Percentiles rank a stretch among this genome's conserved stretches.
phyloP scores from a whole-genome alignment of 2,329 filamentous ascomycete genomes.

The Penicillium italicum region DNA sequence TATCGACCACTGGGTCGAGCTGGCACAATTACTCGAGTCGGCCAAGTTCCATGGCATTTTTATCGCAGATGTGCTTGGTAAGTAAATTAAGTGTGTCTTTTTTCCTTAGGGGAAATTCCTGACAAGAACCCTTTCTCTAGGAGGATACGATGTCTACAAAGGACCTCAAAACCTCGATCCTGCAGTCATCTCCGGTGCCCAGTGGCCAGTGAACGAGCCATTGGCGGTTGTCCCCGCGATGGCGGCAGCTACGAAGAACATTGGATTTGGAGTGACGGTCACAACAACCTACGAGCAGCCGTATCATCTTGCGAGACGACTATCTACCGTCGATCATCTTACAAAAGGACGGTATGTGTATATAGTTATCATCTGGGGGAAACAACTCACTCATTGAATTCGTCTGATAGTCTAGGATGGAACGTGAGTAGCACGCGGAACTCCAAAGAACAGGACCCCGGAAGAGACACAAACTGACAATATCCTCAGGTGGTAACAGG shows the following conservation, averaged over 20 bases:
- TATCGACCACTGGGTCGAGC: constrained; percentile 58
- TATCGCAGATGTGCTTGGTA: constrained; percentile 62
- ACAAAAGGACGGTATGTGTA: constrained; percentile 54
- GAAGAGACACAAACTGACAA: not conserved
- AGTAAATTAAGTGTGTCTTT: not conserved
- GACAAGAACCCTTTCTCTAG: constrained; percentile 27
- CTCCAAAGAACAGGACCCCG: rapidly evolving
- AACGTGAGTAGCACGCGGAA: constrained; percentile 41
- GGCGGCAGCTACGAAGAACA: constrained; percentile 63
- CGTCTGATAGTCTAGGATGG: constrained; percentile 49
- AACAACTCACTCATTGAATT: not conserved
- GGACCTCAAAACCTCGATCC: constrained; percentile 58
- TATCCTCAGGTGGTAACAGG: constrained; percentile 58
- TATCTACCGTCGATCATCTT: constrained; percentile 65
- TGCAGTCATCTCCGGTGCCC: constrained; percentile 59
- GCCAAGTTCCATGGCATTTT: constrained; percentile 65
- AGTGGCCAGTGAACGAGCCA: constrained; percentile 70
- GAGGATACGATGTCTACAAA: constrained; percentile 67
- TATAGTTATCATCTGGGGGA: no score
- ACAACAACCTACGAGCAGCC: constrained; percentile 67
- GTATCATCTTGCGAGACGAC: constrained; percentile 62
- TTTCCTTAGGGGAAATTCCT: not conserved
- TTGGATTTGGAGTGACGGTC: constrained; percentile 67
- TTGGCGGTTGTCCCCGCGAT: constrained; percentile 62
- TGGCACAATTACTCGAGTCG: constrained; percentile 58